Base-by-base conservation (phyloP, 1,284 basidiomycete genomes). In the Tremellales sp. region DNA sequence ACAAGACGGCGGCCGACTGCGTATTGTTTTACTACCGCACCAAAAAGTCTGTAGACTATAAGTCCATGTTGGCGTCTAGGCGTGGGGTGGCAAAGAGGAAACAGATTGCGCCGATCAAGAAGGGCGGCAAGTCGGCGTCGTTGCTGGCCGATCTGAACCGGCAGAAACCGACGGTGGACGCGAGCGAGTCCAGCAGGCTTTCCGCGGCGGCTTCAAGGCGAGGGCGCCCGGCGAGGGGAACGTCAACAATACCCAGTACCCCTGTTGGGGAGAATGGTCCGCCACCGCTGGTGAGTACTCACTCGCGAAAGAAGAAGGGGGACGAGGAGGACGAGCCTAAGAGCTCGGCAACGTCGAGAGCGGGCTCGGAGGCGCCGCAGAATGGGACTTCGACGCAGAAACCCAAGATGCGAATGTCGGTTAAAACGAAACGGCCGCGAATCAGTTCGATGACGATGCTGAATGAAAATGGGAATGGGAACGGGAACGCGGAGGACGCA, bases 1-100 rank as follows among this genome's bases (percentile, higher is more conserved):
- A 91, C 77, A 97, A 97, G 78, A 85, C 87, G 3, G 77, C 87
- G 0, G 75, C 83, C 0, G 87, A 97, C 78, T 97, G 93, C 67
- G 88, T 97, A 34, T 79, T 85, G 40, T 95, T 84, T 73, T 97
- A 97, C 73, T 97, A 97, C 73, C 77, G 94, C 50, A 89, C 92
- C 74, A 97, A 97, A 78, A 90, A 94, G 73, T 79, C 78, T 59
- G 84, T 91, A 64, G 86, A 93, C 71, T 94, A 92, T 74, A 83
- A 88, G 42, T 57, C 68, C 14, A 64, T 72, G 43, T 60, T 57
- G 66, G 76, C 53, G 61, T 70, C 54, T 74, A 76, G 71, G 48
- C 67, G 54, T 79, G 84, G 83, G 73, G 52, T 53, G 40, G 80
- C 38, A 72, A 79, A 38, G 75, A 81, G 52, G 82, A 85, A 61